Evolutionary conservation across 129 eudicot genomes (phyloP).

Genomic region (Cynara cardunculus): DNA sequence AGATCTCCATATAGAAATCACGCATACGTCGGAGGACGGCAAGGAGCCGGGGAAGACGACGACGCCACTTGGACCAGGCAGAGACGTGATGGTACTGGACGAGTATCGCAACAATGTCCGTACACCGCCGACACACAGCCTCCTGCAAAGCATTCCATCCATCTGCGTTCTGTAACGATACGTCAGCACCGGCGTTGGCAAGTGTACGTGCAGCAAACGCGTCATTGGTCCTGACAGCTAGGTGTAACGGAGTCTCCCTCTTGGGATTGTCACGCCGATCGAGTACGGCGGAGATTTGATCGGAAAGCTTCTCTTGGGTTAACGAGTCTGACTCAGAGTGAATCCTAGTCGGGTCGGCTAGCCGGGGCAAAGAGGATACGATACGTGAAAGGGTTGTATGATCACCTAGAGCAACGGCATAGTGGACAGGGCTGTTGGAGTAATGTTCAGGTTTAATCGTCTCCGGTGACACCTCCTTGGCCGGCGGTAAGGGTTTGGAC

Average conservation of each 20-base stretch:
- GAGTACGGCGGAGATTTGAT: slow-evolving; percentile 48
- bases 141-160: slow-evolving; percentile 97
- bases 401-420: slow-evolving; percentile 59
- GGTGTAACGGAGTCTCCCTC: slow-evolving; percentile 76
- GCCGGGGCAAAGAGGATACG: slow-evolving; percentile 50
- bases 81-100: slow-evolving; percentile 80
- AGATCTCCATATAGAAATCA: slow-evolving; percentile 91
- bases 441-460: slow-evolving; percentile 57
- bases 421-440: slow-evolving; percentile 70
- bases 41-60: slow-evolving; percentile 70
- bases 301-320: slow-evolving; percentile 51
- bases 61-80: slow-evolving; percentile 95
- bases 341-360: slow-evolving; percentile 44
- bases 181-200: slow-evolving; percentile 82
- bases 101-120: slow-evolving; percentile 52
- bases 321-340: slow-evolving; percentile 66
- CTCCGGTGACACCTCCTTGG: slow-evolving; percentile 29
- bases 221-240: slow-evolving; percentile 81
- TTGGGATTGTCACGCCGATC: slow-evolving; percentile 80
- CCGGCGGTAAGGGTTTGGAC: slow-evolving; percentile 40
- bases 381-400: slow-evolving; percentile 56
- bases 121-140: slow-evolving; percentile 56
- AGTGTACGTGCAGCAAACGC: slow-evolving; percentile 55
- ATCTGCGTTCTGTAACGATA: slow-evolving; percentile 79
- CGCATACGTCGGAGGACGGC: slow-evolving; percentile 74